Evolutionary conservation across 805 yeast genomes (phyloP), one percentile per base, ranked within the genome.

Genomic region (Scheffersomyces amazonensis): DNA sequence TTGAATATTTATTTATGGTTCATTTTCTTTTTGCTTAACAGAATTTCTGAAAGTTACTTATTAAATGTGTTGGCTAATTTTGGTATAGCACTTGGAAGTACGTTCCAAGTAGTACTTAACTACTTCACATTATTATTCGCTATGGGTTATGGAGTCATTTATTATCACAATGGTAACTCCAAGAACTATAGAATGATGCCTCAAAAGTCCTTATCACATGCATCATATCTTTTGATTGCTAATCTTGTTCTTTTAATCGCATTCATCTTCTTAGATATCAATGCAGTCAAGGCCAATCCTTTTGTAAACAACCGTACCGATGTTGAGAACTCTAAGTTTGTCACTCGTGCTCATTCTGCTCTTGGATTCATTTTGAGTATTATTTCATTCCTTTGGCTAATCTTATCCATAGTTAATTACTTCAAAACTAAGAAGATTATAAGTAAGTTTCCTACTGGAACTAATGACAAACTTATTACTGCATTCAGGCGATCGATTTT

Each of bases 111-210:
- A 10, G 28, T 40, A 5, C 10, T 40, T n/a, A 35, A 43, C 9
- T 52, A 41, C 32, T 37, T 50, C 32, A 31, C 51, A 12, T 50
- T 61, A 25, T 32, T 59, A 23, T 58, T 63, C 35, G 43, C 62
- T 22, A 61, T 62, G 67, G 69, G 69, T 1, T 61, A 57, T 35
- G 69, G 69, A 2, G 64, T 61, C 4, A 40, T 60, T 17, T 62
- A 57, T 40, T 56, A 52, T 40, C 56, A 53, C 27, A 42, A 40
- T 24, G 52, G 50, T 2, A 48, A 42, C 8, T 47, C 62, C 11
- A 44, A 41, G 29, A 48, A 55, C 21, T 60, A 44, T 37, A 41
- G 65, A 25, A 45, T 46, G 31, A 31, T 62, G 6, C 64, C 66
- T 1, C 15, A 39, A 16, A 15, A 37, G 31, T 25, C 35, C 11